phyloP scores from a whole-genome alignment of 2,329 filamentous ascomycete genomes.

The Trichothecium roseum region DNA sequence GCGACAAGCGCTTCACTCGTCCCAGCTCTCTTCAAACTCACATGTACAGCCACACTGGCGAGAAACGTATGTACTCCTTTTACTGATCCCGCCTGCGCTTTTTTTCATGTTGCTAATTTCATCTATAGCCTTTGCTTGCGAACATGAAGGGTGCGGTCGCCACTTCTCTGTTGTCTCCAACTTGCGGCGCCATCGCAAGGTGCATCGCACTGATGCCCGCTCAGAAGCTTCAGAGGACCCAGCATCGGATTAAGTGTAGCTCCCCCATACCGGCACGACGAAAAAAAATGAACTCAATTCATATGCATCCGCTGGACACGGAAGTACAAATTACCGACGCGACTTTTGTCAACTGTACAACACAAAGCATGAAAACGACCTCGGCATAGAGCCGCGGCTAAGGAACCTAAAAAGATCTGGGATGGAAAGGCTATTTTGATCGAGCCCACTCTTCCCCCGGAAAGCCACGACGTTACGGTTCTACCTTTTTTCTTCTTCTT shows the following conservation, averaged over 20 bases:
- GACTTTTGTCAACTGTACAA: neutral
- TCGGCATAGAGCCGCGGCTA: neutral
- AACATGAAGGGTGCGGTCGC: constrained; percentile 87
- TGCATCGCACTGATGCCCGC: constrained; percentile 63
- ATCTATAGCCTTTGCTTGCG: constrained; percentile 72
- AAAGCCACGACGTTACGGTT: too few species aligned
- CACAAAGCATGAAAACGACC: neutral
- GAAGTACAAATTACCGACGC: neutral
- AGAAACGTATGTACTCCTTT: constrained; percentile 69
- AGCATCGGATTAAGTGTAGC: constrained; percentile 39
- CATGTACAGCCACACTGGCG: constrained; percentile 97
- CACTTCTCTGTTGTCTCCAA: constrained; percentile 98
- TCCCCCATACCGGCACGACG: constrained; percentile 1
- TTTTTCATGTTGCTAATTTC: neutral
- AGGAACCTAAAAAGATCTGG: too few species aligned
- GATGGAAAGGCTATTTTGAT: too few species aligned
- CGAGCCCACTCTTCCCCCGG: too few species aligned
- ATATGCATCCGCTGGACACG: constrained; percentile 10
- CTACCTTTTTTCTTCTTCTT: too few species aligned
- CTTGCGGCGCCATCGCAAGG: constrained; percentile 85
- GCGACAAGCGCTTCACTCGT: constrained; percentile 92
- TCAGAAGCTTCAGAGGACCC: constrained; percentile 55
- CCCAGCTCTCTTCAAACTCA: constrained; percentile 93
- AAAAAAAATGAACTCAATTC: neutral
- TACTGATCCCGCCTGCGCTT: constrained; percentile 3